phyloP scores from a whole-genome alignment of 495 filamentous ascomycete species.

The Tuber indicum region DNA sequence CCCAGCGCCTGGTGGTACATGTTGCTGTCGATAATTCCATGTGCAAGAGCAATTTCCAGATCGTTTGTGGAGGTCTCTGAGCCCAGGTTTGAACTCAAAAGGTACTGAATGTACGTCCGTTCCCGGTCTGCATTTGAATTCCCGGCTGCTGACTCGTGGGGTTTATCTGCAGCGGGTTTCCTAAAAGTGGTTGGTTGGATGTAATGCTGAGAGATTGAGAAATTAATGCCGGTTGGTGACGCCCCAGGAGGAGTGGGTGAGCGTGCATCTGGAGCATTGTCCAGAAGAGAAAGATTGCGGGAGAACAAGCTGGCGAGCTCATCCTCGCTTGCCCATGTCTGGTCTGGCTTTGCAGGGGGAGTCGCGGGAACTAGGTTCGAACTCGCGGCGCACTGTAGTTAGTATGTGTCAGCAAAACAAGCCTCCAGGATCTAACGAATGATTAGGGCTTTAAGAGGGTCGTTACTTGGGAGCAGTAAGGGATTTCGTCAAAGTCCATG shows the following conservation, averaged over 20 bases:
- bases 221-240: conserved; percentile 47
- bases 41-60: conserved; percentile 36
- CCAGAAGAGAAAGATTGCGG: conserved; percentile 54
- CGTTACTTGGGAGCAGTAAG: conserved; percentile 37
- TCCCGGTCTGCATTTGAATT: conserved; percentile 13
- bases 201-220: conserved; percentile 69
- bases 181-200: conserved; percentile 48
- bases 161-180: not conserved
- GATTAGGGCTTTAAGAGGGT: not conserved
- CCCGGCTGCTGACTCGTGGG: conserved; percentile 6
- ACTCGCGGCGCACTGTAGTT: conserved; percentile 32
- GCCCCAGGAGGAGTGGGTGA: conserved; percentile 15
- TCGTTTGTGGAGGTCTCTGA: conserved; percentile 30
- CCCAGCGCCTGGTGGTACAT: conserved; percentile 24
- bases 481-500: conserved; percentile 37
- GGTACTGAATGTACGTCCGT: conserved; percentile 34
- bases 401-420: conserved; percentile 5
- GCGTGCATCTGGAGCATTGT: not conserved
- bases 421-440: not conserved
- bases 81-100: conserved; percentile 33
- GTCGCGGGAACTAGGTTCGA: conserved; percentile 34
- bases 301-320: conserved; percentile 64
- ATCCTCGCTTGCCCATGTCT: conserved; percentile 43
- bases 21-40: conserved; percentile 28
- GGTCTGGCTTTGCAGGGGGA: conserved; percentile 23